Evolutionary conservation across 306 rosid species (phyloP), one percentile per base, ranked within the genome.

Genomic region (Cajanus cajan): DNA sequence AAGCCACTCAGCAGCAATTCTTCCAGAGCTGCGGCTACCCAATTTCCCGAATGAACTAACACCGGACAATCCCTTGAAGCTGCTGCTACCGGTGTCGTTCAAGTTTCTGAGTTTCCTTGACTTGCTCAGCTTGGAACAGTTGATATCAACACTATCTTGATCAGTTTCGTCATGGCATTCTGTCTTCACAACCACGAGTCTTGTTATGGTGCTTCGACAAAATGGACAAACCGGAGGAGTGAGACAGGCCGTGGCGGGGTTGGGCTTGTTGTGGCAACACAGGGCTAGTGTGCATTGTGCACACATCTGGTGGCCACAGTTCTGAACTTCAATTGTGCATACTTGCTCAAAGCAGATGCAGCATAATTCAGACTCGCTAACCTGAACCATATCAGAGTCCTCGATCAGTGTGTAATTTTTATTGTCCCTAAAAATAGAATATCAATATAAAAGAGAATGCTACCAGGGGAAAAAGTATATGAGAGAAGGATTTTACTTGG

Each of bases 301-400:
- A 85, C 99, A 95, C 99, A 95, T 95, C 70, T 93, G 98, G 80
- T 95, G 98, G n/a, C 97, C 97, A 74, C 99, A 96, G 69, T 82
- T 80, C 28, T 91, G 92, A 66, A 96, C 97, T 82, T 96, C 99
- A 64, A 96, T 91, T 47, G 93, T 86, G 82, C 98, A 93, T 11
- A 80, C 91, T 39, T 93, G 99, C 88, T 93, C 99, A 82, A 96
- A 96, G 86, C 98, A 96, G 77, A 96, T 96, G 94, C 96, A 91
- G 86, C 98, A 96, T 59, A 88, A 64, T 61, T 93, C 98, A 9
- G 90, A 58, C 61, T 96, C 98, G 28, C 97, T 93, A 59, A 73
- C 90, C 99, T 96, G 96, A 93, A 91, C 75, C 41, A 74, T 41
- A 39, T 74, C 47, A 80, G 21, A 76, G 41, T 54, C 48, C 74